These are phyloP conservation scores for Phalaenopsis equestris DNA, from an alignment of 106 monocot species.

Conservation along the genomic window DNA sequence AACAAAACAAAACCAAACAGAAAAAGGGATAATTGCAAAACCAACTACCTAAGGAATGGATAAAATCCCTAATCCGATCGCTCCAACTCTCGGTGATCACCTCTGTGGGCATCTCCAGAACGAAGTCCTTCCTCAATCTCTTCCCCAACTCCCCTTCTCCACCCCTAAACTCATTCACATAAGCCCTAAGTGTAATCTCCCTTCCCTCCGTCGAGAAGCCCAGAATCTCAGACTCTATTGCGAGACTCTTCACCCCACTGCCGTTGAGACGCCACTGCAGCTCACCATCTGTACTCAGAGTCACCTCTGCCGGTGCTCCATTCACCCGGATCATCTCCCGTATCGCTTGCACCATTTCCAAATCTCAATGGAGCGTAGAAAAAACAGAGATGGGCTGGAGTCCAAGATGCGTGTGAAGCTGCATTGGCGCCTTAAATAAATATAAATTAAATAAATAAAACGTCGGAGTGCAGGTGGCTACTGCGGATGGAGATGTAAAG, in stretches of 20 bases:
- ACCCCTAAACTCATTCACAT: slow-evolving; percentile 11
- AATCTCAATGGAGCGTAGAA: neutral
- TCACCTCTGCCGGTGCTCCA: slow-evolving; percentile 33
- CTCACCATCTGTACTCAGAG: slow-evolving; percentile 21
- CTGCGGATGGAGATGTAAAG: neutral
- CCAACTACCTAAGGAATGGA: slow-evolving; percentile 56
- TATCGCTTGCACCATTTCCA: slow-evolving; percentile 4
- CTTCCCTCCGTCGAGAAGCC: slow-evolving; percentile 42
- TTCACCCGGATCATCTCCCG: slow-evolving; percentile 32
- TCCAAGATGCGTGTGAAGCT: neutral
- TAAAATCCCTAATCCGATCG: slow-evolving; percentile 23
- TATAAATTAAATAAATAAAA: neutral
- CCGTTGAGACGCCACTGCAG: slow-evolving; percentile 36
- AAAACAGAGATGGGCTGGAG: neutral
- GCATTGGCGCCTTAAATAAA: slow-evolving; percentile 1
- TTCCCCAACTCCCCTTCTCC: slow-evolving; percentile 1
- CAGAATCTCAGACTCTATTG: slow-evolving; percentile 54
- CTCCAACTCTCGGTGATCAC: slow-evolving; percentile 31
- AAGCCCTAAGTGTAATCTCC: slow-evolving; percentile 35
- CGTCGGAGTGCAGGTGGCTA: neutral
- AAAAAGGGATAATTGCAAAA: neutral
- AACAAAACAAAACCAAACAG: neutral
- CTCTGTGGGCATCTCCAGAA: slow-evolving; percentile 46
- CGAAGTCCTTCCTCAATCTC: slow-evolving; percentile 53
- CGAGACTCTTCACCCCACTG: slow-evolving; percentile 26